Percentiles rank a stretch among this genome's conserved stretches.
These are phyloP conservation scores for Pneumocystis murina DNA, from an alignment of 1,139 yeast genomes.

Conservation along the genomic window DNA sequence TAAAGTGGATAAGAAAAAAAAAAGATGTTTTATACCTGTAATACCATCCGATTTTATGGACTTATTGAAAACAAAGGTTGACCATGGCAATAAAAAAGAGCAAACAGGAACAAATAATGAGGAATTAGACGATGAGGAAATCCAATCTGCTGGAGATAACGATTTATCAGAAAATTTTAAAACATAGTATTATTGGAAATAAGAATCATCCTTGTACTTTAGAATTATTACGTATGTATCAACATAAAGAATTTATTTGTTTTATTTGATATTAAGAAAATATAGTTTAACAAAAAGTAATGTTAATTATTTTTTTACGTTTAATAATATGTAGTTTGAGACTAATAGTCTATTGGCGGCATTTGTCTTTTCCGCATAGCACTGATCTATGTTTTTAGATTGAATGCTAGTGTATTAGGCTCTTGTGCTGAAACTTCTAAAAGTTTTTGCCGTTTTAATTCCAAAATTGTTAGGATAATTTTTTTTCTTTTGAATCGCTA, in stretches of 20 bases:
- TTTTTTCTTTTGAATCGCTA: neutral
- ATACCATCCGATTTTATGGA: slow-evolving; percentile 28
- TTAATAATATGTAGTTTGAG: neutral
- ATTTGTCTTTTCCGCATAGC: neutral
- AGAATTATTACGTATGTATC: neutral
- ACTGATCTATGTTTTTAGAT: neutral
- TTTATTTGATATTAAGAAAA: neutral
- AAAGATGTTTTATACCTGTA: slow-evolving; percentile 26
- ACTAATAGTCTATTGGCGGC: neutral
- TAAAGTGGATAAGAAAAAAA: slow-evolving; percentile 24
- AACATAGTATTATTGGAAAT: neutral
- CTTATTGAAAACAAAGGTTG: slow-evolving; percentile 24
- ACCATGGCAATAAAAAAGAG: neutral
- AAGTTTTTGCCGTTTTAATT: neutral
- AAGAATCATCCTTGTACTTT: neutral
- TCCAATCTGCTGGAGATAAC: neutral
- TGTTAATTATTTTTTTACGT: neutral
- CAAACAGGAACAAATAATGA: neutral
- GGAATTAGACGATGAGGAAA: neutral
- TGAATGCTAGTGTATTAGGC: neutral
- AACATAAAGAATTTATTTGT: neutral
- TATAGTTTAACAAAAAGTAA: neutral
- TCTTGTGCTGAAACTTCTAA: neutral
- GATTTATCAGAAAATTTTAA: neutral
- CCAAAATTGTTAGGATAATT: neutral